Percentiles rank a stretch among this genome's conserved stretches.
Conservation (phyloP, 192 early-diverging fungal species). For the Spizellomyces punctatus region DNA sequence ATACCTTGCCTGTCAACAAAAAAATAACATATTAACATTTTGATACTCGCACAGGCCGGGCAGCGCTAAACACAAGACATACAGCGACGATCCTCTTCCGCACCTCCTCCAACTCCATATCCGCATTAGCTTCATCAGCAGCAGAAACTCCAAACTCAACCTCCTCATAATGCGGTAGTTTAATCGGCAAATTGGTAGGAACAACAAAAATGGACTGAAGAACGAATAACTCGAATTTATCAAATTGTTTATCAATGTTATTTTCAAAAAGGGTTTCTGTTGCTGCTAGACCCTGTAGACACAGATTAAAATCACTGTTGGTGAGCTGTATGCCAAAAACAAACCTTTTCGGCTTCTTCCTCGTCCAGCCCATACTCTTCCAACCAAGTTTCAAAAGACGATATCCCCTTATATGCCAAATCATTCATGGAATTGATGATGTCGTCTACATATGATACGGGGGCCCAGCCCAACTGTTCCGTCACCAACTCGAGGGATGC, state of each 20-base stretch:
- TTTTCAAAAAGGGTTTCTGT: constrained; percentile 78
- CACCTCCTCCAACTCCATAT: constrained; percentile 31
- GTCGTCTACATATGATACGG: constrained; percentile 81
- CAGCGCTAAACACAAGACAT: background rate
- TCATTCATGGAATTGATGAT: constrained; percentile 78
- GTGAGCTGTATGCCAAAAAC: constrained; percentile 10
- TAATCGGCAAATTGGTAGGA: constrained; percentile 56
- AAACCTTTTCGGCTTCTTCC: constrained; percentile 34
- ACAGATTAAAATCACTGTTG: background rate
- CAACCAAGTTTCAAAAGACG: constrained; percentile 69
- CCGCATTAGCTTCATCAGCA: constrained; percentile 27
- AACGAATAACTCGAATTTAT: constrained; percentile 78
- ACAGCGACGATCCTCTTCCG: background rate
- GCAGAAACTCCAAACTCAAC: constrained; percentile 22
- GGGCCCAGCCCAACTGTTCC: constrained; percentile 82
- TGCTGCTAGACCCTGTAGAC: constrained; percentile 64
- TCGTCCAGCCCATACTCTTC: constrained; percentile 54
- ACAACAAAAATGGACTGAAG: constrained; percentile 75
- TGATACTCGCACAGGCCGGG: too few relatives aligned
- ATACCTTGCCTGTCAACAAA: background rate
- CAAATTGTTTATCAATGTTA: constrained; percentile 80
- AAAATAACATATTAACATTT: too few relatives aligned
- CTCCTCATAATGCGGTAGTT: constrained; percentile 57
- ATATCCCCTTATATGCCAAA: constrained; percentile 70
- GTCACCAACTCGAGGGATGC: constrained; percentile 54